Evolutionary conservation across 2,329 filamentous ascomycete species (phyloP), one percentile per base, ranked within the genome.

Genomic region (Penicillium sp.): DNA sequence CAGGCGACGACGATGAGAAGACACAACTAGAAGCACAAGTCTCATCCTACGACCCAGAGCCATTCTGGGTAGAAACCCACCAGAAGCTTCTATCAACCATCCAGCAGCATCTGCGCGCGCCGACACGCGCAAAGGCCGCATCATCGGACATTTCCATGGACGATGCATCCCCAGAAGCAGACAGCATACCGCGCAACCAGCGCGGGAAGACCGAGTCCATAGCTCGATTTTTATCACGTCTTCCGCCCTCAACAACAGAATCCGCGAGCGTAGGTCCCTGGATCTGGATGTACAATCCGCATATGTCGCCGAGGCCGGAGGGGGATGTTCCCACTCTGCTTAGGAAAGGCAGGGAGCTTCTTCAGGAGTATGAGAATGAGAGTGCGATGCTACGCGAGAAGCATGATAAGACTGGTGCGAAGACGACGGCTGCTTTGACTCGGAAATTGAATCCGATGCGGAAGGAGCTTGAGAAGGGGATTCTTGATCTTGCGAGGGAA

Each of bases 231-330:
- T 73, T 94, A 2, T 57, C 74, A 9, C 85, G 90, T 9, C 77
- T 92, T 0, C 87, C 88, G 0, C 89, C 90, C 0, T 80, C 81
- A 4, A 87, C 81, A 1, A 89, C 86, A 1, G 72, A 77, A 2
- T 69, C 74, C 4, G 73, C 71, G 1, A 66, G 66, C 0, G 63
- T 74, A 0, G 78, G 81, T 3, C 81, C 82, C 0, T 94, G 89
- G 88, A 90, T 96, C 46, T 91, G 82, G 76, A 82, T 89, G 40
- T 82, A 81, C 50, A 90, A 90, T 69, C 88, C 87, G 0, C 62
- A 66, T 22, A 50, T 71, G 73, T 5, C 73, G 72, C 16, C 61
- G 67, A 43, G 77, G 71, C 55, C 58, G 55, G 77, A 77, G 6
- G 48, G 48, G 3, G 78, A 83, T 38, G 66, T 83, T 1, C 59